Evolutionary conservation across 2,329 filamentous ascomycete species (phyloP).

Genomic region (Botryosphaeria agaves): DNA sequence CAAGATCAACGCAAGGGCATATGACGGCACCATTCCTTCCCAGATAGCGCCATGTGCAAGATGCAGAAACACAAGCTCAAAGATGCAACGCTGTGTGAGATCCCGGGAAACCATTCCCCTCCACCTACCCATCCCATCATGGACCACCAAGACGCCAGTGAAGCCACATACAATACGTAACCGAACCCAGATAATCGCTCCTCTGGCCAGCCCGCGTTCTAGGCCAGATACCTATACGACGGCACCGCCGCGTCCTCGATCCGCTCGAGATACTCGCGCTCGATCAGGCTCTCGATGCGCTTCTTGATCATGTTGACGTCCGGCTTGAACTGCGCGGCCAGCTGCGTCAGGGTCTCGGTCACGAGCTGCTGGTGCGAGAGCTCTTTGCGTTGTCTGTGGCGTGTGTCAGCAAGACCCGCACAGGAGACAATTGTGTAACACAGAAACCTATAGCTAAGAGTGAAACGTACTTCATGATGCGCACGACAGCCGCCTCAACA

Average conservation of each 20-base stretch:
- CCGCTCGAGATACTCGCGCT: conserved; percentile 61
- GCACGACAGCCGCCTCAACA: conserved; percentile 60
- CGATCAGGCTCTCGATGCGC: conserved; percentile 61
- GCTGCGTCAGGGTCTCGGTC: conserved; percentile 53
- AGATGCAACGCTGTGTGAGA: too few relatives aligned
- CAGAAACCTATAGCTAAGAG: background rate
- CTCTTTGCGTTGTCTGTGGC: conserved; percentile 51
- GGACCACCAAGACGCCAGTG: too few relatives aligned
- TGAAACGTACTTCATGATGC: conserved; percentile 68
- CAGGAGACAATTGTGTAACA: background rate
- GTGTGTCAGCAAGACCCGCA: background rate
- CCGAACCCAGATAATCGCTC: too few relatives aligned
- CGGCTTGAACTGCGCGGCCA: conserved; percentile 53
- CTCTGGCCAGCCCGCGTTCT: too few relatives aligned
- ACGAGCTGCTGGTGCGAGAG: conserved; percentile 52
- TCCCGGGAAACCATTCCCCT: too few relatives aligned
- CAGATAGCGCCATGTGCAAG: too few relatives aligned
- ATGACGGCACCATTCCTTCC: too few relatives aligned
- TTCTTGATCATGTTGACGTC: conserved; percentile 65
- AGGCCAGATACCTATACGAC: conserved; percentile 57
- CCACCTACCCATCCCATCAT: too few relatives aligned
- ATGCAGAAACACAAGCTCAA: too few relatives aligned
- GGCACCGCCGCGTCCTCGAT: conserved; percentile 42
- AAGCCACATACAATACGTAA: too few relatives aligned
- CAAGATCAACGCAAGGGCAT: too few relatives aligned